These are phyloP conservation scores for Musa beccarii DNA, from an alignment of 176 grass and related monocot species.

Conservation along the genomic window DNA sequence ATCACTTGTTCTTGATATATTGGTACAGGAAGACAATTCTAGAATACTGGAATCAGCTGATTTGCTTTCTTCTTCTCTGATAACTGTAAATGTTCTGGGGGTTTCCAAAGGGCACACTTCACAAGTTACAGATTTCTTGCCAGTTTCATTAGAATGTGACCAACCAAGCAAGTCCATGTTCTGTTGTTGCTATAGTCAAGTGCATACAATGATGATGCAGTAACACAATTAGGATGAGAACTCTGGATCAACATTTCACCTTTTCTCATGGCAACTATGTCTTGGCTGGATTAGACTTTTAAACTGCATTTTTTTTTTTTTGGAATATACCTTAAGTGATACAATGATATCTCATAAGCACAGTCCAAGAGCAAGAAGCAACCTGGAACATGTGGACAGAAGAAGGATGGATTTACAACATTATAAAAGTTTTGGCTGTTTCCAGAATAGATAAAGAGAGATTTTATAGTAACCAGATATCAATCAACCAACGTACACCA, in stretches of 20 bases:
- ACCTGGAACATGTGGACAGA: too few relatives aligned
- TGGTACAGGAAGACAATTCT: slow-evolving; percentile 22
- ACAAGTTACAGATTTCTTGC: slow-evolving; percentile 48
- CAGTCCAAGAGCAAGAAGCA: too few relatives aligned
- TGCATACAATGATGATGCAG: background rate
- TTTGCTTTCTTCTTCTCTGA: slow-evolving; percentile 31
- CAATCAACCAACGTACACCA: too few relatives aligned
- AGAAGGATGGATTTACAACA: too few relatives aligned
- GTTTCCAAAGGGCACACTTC: slow-evolving; percentile 31
- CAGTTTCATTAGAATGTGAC: slow-evolving; percentile 30
- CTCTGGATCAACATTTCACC: slow-evolving; percentile 15
- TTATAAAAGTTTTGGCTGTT: too few relatives aligned
- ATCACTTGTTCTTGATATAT: slow-evolving; percentile 25
- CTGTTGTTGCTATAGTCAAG: slow-evolving; percentile 4
- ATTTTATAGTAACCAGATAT: too few relatives aligned
- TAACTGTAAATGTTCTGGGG: slow-evolving; percentile 24
- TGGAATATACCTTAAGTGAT: too few relatives aligned
- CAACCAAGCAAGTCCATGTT: slow-evolving; percentile 17
- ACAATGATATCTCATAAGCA: too few relatives aligned
- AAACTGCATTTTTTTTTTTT: background rate
- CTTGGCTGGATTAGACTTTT: background rate
- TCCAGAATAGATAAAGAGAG: too few relatives aligned
- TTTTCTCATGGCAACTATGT: slow-evolving; percentile 1
- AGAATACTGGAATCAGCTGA: slow-evolving; percentile 18
- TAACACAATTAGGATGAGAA: slow-evolving; percentile 18